Conservation (phyloP, 148 eudicot genomes). For the Nepenthes mirabilis region DNA sequence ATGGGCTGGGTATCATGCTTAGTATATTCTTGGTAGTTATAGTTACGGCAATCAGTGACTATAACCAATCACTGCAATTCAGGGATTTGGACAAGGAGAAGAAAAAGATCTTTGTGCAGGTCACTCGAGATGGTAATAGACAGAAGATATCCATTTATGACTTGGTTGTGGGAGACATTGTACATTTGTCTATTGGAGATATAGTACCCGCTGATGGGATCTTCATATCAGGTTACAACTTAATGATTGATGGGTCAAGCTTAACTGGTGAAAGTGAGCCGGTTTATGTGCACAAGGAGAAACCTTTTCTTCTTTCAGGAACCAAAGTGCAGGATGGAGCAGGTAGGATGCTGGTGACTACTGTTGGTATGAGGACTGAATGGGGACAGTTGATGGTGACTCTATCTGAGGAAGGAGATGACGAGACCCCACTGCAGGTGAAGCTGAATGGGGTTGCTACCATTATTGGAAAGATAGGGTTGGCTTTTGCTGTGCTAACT, state of each 20-base stretch:
- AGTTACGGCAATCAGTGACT: constrained; percentile 84
- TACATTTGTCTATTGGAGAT: constrained; percentile 70
- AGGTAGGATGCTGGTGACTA: constrained; percentile 77
- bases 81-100: constrained; percentile 81
- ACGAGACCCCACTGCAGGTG: constrained; percentile 95
- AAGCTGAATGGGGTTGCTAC: constrained; percentile 98
- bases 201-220: constrained; percentile 90
- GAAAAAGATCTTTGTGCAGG: constrained; percentile 72
- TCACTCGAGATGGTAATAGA: constrained; percentile 66
- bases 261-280: constrained; percentile 88
- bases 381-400: constrained; percentile 98
- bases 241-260: constrained; percentile 82
- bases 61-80: constrained; percentile 80
- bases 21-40: constrained; percentile 69
- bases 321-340: constrained; percentile 82
- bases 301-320: constrained; percentile 32
- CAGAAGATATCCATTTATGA: constrained; percentile 71
- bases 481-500: constrained; percentile 68
- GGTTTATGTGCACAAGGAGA: constrained; percentile 28
- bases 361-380: constrained; percentile 99
- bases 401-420: constrained; percentile 65
- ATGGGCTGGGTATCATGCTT: constrained; percentile 71
- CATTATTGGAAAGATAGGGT: constrained; percentile 83
- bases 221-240: constrained; percentile 67
- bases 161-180: constrained; percentile 84